Evolutionary conservation across 2,329 filamentous ascomycete species (phyloP).

Genomic region (Penicillium griseofulvum): DNA sequence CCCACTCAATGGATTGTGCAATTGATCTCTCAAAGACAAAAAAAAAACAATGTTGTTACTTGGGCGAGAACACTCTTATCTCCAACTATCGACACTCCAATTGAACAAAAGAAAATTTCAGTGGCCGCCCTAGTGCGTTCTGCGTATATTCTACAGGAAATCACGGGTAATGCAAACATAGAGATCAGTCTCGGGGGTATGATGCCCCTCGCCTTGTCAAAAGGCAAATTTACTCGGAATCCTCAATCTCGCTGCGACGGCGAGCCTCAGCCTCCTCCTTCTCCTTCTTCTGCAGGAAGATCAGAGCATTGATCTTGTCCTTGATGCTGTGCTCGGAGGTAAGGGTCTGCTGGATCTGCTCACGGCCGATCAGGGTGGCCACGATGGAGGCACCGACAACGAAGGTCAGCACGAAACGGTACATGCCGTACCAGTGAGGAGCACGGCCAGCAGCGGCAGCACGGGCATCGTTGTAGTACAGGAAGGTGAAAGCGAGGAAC

Average conservation of each 20-base stretch:
- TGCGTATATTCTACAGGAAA: conserved; percentile 37
- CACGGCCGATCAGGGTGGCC: conserved; percentile 74
- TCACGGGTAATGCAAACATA: conserved; percentile 31
- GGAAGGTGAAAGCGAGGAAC: conserved; percentile 77
- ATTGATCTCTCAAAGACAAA: background rate
- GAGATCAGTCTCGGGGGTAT: conserved; percentile 16
- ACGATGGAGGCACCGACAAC: conserved; percentile 82
- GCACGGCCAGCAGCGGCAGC: conserved; percentile 74
- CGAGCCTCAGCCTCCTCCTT: conserved; percentile 45
- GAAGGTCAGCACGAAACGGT: conserved; percentile 89
- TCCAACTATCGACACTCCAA: conserved; percentile 8
- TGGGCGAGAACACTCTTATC: background rate
- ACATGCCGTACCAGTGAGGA: conserved; percentile 80
- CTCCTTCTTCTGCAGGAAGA: conserved; percentile 48
- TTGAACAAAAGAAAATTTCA: conserved; percentile 28
- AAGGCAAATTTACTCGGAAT: conserved; percentile 33
- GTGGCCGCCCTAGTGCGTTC: conserved; percentile 31
- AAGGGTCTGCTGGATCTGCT: conserved; percentile 60
- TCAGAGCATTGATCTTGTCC: conserved; percentile 55
- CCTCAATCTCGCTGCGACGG: conserved; percentile 30
- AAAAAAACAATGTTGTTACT: background rate
- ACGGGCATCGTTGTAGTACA: conserved; percentile 80
- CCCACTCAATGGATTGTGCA: background rate
- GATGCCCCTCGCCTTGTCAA: conserved; percentile 9
- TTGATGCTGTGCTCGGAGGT: conserved; percentile 38